These are phyloP conservation scores for Neurospora terricola DNA, from an alignment of 495 filamentous ascomycete genomes.

Conservation along the genomic window DNA sequence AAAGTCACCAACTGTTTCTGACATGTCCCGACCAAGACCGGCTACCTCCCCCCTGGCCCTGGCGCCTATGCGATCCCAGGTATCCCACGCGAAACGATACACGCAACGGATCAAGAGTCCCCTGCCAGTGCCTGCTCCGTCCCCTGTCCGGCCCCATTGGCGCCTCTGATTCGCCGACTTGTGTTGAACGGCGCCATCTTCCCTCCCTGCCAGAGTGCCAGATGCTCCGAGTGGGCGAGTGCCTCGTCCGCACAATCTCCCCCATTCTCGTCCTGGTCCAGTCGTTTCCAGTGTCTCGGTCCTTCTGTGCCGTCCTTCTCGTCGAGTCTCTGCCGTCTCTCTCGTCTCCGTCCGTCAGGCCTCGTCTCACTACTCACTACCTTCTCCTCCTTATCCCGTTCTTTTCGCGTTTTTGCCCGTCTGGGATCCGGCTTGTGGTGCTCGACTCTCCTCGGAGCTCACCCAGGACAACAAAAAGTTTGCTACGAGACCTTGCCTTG, in stretches of 20 bases:
- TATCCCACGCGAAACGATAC: conserved; percentile 13
- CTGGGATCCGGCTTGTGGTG: not conserved
- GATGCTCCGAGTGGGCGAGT: not conserved
- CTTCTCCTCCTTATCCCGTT: conserved; percentile 3
- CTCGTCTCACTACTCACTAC: conserved; percentile 1
- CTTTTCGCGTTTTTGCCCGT: not conserved
- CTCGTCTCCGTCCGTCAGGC: not conserved
- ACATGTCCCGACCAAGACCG: conserved; percentile 12
- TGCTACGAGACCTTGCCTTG: not conserved
- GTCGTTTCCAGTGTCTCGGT: conserved; percentile 6
- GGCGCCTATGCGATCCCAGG: conserved; percentile 7
- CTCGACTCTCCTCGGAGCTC: not conserved
- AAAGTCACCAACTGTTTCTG: not conserved
- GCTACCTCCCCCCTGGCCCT: conserved; percentile 10
- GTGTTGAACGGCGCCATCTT: conserved; percentile 4
- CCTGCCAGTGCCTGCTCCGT: not conserved
- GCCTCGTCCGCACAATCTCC: conserved; percentile 17
- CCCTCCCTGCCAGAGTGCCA: conserved; percentile 9
- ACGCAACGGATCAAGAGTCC: conserved; percentile 8
- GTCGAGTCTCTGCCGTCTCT: conserved; percentile 2
- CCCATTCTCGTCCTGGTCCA: conserved; percentile 4
- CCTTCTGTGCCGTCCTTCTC: conserved; percentile 3
- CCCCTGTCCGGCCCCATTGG: conserved; percentile 9
- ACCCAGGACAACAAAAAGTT: not conserved
- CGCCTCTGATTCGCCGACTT: conserved; percentile 21